phyloP scores from a whole-genome alignment of 441 rosid genomes.

The Euphorbia neoarborescens region DNA sequence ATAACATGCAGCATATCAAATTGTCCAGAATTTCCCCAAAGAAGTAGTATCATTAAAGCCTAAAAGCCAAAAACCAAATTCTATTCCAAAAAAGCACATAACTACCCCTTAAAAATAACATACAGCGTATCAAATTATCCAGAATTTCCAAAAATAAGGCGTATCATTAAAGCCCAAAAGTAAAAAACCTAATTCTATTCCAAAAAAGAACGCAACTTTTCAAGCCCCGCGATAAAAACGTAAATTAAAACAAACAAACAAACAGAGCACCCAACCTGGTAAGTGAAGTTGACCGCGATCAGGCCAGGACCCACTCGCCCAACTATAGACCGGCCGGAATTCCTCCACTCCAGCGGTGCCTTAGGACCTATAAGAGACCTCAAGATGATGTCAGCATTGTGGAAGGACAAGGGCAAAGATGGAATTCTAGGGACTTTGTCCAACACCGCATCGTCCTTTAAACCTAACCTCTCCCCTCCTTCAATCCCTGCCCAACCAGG shows the following conservation, averaged over 20 bases:
- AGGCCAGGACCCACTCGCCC: constrained; percentile 67
- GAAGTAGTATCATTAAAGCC: background rate
- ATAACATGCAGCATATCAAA: background rate
- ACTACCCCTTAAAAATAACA: background rate
- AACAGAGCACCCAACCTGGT: constrained; percentile 44
- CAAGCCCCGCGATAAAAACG: background rate
- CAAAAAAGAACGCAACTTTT: background rate
- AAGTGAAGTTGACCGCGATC: constrained; percentile 57
- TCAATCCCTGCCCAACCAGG: constrained; percentile 87
- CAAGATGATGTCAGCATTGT: constrained; percentile 58
- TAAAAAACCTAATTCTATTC: constrained; percentile 2
- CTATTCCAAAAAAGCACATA: background rate
- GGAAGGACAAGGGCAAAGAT: constrained; percentile 69
- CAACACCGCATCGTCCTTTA: constrained; percentile 46
- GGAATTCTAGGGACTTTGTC: constrained; percentile 63
- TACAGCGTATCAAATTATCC: background rate
- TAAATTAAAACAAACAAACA: constrained; percentile 7
- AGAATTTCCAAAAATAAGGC: background rate
- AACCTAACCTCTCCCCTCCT: constrained; percentile 57
- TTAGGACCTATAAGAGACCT: constrained; percentile 50
- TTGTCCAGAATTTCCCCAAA: background rate
- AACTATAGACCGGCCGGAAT: constrained; percentile 29
- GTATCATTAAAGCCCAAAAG: background rate
- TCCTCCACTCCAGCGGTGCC: constrained; percentile 53
- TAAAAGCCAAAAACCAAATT: constrained; percentile 5